Base-by-base conservation (phyloP, 805 yeast genomes). In the Millerago galiae region DNA sequence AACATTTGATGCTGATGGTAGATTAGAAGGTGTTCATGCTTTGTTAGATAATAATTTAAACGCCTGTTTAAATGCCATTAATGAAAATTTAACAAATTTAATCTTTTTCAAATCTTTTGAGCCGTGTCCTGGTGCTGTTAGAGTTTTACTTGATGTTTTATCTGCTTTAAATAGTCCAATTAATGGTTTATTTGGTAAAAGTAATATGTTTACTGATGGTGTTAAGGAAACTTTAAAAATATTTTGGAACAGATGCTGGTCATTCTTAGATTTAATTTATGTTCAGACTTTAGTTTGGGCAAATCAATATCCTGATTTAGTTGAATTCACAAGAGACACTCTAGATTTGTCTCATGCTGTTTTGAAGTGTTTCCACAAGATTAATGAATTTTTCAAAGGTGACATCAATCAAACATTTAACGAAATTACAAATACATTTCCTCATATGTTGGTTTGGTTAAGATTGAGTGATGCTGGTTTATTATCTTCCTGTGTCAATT, bases 291-390 rank as follows among this genome's bases (percentile, higher is more conserved):
- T 84, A 12, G 59, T 60, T 3, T 91, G 99, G 99, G 88, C 96
- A 0, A 62, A 71, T 2, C 62, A 65, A 30, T 81, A 79, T 52
- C 67, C 70, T 0, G 74, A 73, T 38, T 67, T 87, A 52, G 74
- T 81, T 34, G 95, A 89, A 43, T 90, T 88, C 52, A 85, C 96
- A 2, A 75, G 95, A 58, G 96, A 88, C 56, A 81, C 87, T 0
- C 68, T 91, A 39, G 96, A 90, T 51, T 68, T 86, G 27, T 81
- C 95, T 45, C 80, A 81, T 47, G 60, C 71, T 2, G 63, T 90
- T 28, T 58, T 90, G n/a, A 79, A 74, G 42, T 77, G 90, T 2
- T 83, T 75, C 54, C 68, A 80, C 45, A 67, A 73, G n/a, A 61
- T 71, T 8, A 52, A 56, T 17, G 59, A 67, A 0, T 61, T 61